Evolutionary conservation across 2,329 filamentous ascomycete genomes (phyloP), one percentile per base, ranked within the genome.

Genomic region (Xylaria sp.): DNA sequence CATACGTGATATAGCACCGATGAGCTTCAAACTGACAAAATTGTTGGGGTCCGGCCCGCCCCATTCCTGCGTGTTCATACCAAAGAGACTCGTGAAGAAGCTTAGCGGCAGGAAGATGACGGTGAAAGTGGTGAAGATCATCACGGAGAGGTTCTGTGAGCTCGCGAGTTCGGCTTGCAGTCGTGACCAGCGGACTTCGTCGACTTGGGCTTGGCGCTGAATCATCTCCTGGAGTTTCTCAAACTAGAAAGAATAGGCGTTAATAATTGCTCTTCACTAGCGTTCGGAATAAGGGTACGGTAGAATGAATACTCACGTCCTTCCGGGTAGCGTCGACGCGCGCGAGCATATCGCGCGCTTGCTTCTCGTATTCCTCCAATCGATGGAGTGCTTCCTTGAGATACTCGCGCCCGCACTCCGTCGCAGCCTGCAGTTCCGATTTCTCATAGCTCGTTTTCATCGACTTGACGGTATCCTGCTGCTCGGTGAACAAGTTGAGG

Each of bases 201-300:
- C 88, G 1, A 91, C 88, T 74, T 91, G 89, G 0, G 89, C 88
- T 73, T 91, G 88, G 18, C 89, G 87, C 75, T 91, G 89, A 50
- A 89, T 88, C 84, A 91, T 89, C 76, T 91, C 88, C 13, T 91
- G 85, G 5, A 91, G 83, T 71, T 90, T 90, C 73, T 90, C 88
- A 71, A 90, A 90, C 82, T 86, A 20, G 13, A 44, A 25, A 7
- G 7, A 1, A 31, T 23, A 6, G 3, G 3, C 0, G 39, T 70
- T 46, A 68, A 9, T n/a, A 25, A 10, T 25, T 2, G 6, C 23
- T 18, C 15, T 18, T 18, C 7, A n/a, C n/a, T n/a, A n/a, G n/a
- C n/a, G n/a, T n/a, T n/a, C n/a, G n/a, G n/a, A n/a, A n/a, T n/a
- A n/a, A n/a, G n/a, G n/a, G n/a, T n/a, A n/a, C n/a, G n/a, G n/a